Evolutionary conservation across 2,329 filamentous ascomycete species (phyloP).

Genomic region (Fusarium sarcochroum): DNA sequence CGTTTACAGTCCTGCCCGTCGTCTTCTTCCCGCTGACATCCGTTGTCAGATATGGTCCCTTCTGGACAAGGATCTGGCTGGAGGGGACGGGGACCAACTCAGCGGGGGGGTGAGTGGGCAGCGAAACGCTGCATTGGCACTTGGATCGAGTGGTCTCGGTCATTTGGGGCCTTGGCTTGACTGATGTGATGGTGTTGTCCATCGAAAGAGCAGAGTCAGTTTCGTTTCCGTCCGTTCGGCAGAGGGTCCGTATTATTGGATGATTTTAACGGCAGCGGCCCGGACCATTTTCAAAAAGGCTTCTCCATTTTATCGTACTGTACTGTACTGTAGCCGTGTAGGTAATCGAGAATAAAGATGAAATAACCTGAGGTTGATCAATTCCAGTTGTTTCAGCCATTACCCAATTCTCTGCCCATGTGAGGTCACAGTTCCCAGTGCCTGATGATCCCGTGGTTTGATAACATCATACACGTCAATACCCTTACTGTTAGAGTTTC

Average conservation of each 20-base stretch:
- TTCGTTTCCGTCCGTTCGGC: conserved; percentile 12
- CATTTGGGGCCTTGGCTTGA: conserved; percentile 12
- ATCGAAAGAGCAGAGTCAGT: conserved; percentile 1
- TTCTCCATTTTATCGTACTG: neutral
- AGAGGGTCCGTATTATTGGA: conserved; percentile 21
- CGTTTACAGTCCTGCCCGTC: too few species aligned
- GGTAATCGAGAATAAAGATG: neutral
- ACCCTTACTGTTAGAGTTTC: conserved; percentile 29
- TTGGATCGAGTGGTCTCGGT: conserved; percentile 14
- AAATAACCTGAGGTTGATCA: conserved; percentile 29
- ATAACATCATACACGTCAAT: conserved; percentile 21
- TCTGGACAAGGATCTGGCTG: conserved; percentile 20
- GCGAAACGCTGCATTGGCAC: neutral
- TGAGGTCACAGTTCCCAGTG: conserved; percentile 37
- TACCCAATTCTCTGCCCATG: conserved; percentile 4
- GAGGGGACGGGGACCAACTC: conserved; percentile 24
- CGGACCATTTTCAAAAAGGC: conserved; percentile 17
- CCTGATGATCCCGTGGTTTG: conserved; percentile 34
- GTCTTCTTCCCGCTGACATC: conserved; percentile 2
- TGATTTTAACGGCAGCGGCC: conserved; percentile 30
- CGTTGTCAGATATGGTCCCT: conserved; percentile 8
- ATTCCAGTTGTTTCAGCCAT: conserved; percentile 22
- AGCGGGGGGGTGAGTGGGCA: conserved; percentile 36
- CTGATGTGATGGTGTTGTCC: conserved; percentile 7
- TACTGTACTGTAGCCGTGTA: neutral